Evolutionary conservation across 1,284 basidiomycete species (phyloP), one percentile per base, ranked within the genome.

Genomic region (Puccinia coronata): DNA sequence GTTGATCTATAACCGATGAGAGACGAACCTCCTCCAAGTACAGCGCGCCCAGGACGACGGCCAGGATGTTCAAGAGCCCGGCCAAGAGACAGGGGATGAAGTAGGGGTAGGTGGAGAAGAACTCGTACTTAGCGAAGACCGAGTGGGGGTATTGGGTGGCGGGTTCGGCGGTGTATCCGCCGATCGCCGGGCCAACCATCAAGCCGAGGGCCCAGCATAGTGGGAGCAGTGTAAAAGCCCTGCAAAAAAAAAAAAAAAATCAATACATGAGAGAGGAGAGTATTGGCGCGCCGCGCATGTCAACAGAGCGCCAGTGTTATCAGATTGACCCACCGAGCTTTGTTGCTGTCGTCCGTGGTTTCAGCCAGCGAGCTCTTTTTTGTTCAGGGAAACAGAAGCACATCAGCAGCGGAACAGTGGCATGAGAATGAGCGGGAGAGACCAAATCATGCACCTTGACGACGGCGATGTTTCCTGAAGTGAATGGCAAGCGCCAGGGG

Each of bases 91-190:
- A 80, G 9, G 78, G 78, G 28, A 80, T 31, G 31, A 80, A 80
- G 69, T 80, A 80, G 31, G 78, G 78, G 41, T 80, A 72, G n/a
- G 70, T 70, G 23, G 57, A 61, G 36, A 80, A 72, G 36, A 80
- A 80, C 6, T 25, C 2, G 47, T 53, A 72, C 18, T 63, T 72
- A 59, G 53, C 55, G 34, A 80, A 80, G 61, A 63, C 39, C 25
- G 71, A 65, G 25, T 61, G 12, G 34, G 78, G 78, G 39, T 59
- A 72, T 61, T 80, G 63, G 20, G 47, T n/a, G 53, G 78, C 78
- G 6, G 78, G 69, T 47, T 57, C 39, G 41, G 78, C 67, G 34
- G 71, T 61, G 59, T 71, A 80, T 49, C 78, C 76, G 8, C 76
- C 76, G 16, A 79, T 28, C 12, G 67, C 36, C 0, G 76, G 76